Conservation (phyloP, 192 early-diverging fungal species). For the Lobulomyces angularis region DNA sequence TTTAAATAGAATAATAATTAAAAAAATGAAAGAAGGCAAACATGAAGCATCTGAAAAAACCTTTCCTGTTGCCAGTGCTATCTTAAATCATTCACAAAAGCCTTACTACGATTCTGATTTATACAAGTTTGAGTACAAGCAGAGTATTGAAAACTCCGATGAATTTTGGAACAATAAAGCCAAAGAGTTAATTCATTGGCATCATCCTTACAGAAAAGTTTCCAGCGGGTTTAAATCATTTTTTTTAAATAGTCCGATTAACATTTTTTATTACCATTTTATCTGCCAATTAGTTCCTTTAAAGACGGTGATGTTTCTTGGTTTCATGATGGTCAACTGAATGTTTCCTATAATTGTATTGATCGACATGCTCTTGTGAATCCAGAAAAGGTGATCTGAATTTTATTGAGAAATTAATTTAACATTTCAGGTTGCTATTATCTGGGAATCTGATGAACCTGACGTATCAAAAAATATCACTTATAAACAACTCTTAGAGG, state of each 20-base stretch:
- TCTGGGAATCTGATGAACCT: slow-evolving; percentile 77
- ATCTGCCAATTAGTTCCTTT: slow-evolving; percentile 38
- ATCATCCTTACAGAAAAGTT: not conserved
- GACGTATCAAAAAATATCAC: slow-evolving; percentile 63
- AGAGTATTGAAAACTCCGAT: slow-evolving; percentile 66
- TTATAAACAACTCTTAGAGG: slow-evolving; percentile 65
- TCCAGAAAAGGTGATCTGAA: slow-evolving; percentile 54
- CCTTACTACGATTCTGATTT: slow-evolving; percentile 28
- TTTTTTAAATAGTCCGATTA: slow-evolving; percentile 48
- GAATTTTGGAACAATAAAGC: slow-evolving; percentile 65
- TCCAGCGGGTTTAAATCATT: not conserved
- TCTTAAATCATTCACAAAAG: not conserved
- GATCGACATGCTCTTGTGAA: slow-evolving; percentile 75
- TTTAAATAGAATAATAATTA: too few species aligned
- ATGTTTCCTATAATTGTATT: slow-evolving; percentile 91
- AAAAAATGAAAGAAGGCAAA: too few species aligned
- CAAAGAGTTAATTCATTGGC: not conserved
- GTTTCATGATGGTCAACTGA: slow-evolving; percentile 86
- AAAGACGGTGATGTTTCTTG: slow-evolving; percentile 79
- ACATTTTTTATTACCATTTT: not conserved
- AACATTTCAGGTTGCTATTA: slow-evolving; percentile 53
- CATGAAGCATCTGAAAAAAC: slow-evolving; percentile 9
- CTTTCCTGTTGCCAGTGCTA: not conserved
- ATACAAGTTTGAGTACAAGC: slow-evolving; percentile 69
- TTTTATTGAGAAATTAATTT: slow-evolving; percentile 7